phyloP scores from a whole-genome alignment of 2,329 filamentous ascomycete genomes.

The Aspergillus arachidicola region DNA sequence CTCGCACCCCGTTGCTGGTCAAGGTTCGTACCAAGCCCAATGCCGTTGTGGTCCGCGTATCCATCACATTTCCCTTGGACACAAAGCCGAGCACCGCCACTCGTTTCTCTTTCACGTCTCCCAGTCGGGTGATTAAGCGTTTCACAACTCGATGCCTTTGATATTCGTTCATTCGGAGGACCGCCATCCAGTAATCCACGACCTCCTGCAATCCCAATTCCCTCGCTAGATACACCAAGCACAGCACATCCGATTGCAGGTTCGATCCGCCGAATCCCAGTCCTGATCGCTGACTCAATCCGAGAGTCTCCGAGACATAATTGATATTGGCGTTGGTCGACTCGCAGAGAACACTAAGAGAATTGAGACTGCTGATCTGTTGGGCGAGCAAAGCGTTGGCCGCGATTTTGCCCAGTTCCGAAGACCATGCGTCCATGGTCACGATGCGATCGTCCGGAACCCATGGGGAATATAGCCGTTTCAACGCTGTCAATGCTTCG shows the following conservation, averaged over 20 bases:
- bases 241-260: slow-evolving; percentile 17
- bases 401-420: slow-evolving; percentile 19
- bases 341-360: slow-evolving; percentile 17
- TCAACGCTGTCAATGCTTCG: slow-evolving; percentile 16
- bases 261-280: slow-evolving; percentile 5
- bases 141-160: slow-evolving; percentile 5
- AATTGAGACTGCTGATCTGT: slow-evolving; percentile 17
- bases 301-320: slow-evolving; percentile 15
- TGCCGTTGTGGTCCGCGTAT: neutral
- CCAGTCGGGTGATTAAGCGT: slow-evolving; percentile 4
- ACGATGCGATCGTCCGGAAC: slow-evolving; percentile 21
- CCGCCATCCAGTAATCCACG: slow-evolving; percentile 21
- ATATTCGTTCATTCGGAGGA: slow-evolving; percentile 19
- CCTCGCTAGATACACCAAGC: slow-evolving; percentile 21
- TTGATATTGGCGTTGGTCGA: slow-evolving; percentile 17
- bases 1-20: slow-evolving; percentile 7
- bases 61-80: neutral
- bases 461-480: slow-evolving; percentile 20
- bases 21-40: slow-evolving; percentile 10
- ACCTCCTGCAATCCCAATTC: slow-evolving; percentile 21
- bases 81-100: slow-evolving; percentile 15
- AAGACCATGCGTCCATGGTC: slow-evolving; percentile 26
- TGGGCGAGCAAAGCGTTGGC: slow-evolving; percentile 19
- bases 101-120: slow-evolving; percentile 1
- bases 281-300: slow-evolving; percentile 7